Base-by-base conservation (phyloP, 257 asterid genomes). In the Solanum clarkiae region DNA sequence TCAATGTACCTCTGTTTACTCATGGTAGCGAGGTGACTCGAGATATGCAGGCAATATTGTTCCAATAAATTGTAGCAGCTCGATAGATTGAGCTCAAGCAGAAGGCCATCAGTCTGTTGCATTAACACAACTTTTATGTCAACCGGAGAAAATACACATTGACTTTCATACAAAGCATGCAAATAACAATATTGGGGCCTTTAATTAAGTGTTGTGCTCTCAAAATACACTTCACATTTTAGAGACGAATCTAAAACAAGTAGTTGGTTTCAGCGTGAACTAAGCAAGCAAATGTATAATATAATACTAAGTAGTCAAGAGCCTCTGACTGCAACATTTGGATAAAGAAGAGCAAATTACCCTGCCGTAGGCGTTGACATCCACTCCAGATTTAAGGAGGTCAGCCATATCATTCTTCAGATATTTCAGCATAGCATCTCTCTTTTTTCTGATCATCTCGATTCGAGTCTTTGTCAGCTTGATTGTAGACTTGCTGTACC, bases 391-490 rank as follows among this genome's bases (percentile, higher is more conserved):
- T 81, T 59, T 93, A 42, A 96, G 94, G 82, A 94, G 97, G 89
- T 94, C 97, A 71, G 90, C 89, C 84, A 95, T 85, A 86, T 96
- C 99, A 74, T 90, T 95, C 90, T 90, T 93, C 91, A 94, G 86
- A 85, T 89, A 93, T 86, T 89, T 95, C 91, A 89, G 93, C 88
- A 90, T 92, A 85, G 98, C 98, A 32, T 89, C 92, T 84, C 98
- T 93, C 89, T 92, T 96, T 91, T 87, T 91, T 93, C 81, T 87
- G 53, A 93, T 91, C 84, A 92, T 80, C 80, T 92, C 95, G n/a
- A 94, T 85, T 74, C 98, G 89, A 7, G 92, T 75, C 88, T 87
- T 89, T 1, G 92, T 91, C 92, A 85, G 72, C 93, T 90, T 94
- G 42, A 90, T 71, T 87, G 91, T 93, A 75, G 93, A 82, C 91